Evolutionary conservation across 2,329 filamentous ascomycete genomes (phyloP), one percentile per base, ranked within the genome.

Genomic region (Scopulariopsis brevicaulis): DNA sequence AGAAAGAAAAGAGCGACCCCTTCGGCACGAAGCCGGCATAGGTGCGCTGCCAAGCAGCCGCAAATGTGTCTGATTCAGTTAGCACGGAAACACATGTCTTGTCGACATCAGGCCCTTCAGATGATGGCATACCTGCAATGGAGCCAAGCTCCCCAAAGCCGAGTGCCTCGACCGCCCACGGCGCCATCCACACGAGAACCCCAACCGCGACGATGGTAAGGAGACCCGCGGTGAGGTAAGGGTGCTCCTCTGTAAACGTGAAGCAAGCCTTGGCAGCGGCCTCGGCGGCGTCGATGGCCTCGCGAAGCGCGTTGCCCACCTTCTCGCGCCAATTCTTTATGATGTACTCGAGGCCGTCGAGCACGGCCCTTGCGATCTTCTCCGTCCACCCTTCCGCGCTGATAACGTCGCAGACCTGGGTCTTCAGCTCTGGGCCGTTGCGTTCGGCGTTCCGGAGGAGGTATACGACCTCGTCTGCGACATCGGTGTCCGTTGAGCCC

Each of bases 101-200:
- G 7, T 51, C 10, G 22, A 10, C 8, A 24, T 25, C 14, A 22
- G 18, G 10, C 20, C 7, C 46, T 4, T 20, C 14, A 15, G 28
- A 8, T 32, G 28, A 32, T 4, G 28, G 24, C 48, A 25, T 60
- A 53, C 53, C 34, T 1, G 53, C 32, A 6, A 55, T 24, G 10
- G 61, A 60, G 0, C 61, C 61, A 4, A 59, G 50, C 43, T 60
- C 56, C 1, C 60, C 43, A 18, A 62, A 62, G 4, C 61, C 61
- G 18, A 62, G 53, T 1, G 53, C 58, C 52, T 61, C 57, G 5
- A 62, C 3, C 1, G 60, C 60, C 58, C 60, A 61, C 2, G 61
- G 61, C 4, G 61, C 52, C 18, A 61, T 12, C 22, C 51, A 24
- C 20, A 35, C 58, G 46, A 61, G 25, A 15, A 62, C 28, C n/a